phyloP scores from a whole-genome alignment of 2,329 filamentous ascomycete genomes.

The Cladosporium cucumerinum region DNA sequence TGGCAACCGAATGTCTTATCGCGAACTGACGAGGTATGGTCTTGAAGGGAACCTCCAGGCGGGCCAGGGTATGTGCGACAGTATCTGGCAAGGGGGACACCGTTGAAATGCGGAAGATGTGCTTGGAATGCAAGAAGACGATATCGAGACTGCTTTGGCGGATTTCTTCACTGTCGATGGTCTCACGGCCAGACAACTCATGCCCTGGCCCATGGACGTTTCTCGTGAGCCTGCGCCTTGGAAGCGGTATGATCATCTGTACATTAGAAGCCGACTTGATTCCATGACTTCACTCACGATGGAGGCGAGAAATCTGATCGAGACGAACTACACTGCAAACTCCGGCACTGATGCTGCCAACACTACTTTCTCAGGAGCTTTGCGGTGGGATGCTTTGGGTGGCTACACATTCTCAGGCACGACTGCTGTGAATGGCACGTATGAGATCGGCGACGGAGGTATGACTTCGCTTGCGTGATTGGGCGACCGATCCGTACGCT shows the following conservation, averaged over 20 bases:
- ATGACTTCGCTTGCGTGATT: slow-evolving; percentile 22
- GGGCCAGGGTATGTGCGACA: not conserved
- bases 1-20: slow-evolving; percentile 33
- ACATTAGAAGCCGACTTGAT: slow-evolving; percentile 29
- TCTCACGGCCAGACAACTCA: slow-evolving; percentile 29
- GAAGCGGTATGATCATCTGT: slow-evolving; percentile 32
- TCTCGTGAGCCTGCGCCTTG: slow-evolving; percentile 29
- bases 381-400: slow-evolving; percentile 34
- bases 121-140: not conserved
- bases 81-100: not conserved
- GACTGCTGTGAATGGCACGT: slow-evolving; percentile 25
- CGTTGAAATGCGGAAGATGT: not conserved
- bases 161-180: slow-evolving; percentile 34
- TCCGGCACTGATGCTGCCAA: not conserved
- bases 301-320: not conserved
- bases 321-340: not conserved
- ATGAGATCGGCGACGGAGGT: slow-evolving; percentile 29
- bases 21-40: slow-evolving; percentile 32
- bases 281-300: not conserved
- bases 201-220: slow-evolving; percentile 39
- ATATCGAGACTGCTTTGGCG: slow-evolving; percentile 19
- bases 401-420: slow-evolving; percentile 27
- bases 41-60: slow-evolving; percentile 15
- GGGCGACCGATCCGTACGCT: slow-evolving; percentile 32
- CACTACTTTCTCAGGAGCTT: slow-evolving; percentile 28